Percentiles rank a stretch among this genome's conserved stretches.
Evolutionary conservation across 768 basidiomycete genomes (phyloP).

Genomic region (Phanerodontia chrysosporium): DNA sequence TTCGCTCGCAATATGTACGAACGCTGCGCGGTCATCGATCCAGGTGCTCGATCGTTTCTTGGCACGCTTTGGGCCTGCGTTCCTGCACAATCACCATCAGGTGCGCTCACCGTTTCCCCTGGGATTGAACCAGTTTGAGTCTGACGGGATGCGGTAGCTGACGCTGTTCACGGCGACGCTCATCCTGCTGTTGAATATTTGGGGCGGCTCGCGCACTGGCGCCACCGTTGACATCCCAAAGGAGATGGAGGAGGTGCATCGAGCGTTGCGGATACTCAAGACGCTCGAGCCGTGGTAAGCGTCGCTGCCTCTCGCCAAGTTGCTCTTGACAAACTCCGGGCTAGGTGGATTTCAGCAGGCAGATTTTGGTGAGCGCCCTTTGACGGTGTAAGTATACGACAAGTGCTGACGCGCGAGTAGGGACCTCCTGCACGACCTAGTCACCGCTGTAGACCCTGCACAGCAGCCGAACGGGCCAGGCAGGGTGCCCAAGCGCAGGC

Average conservation of each 20-base stretch:
- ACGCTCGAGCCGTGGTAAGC: constrained; percentile 11
- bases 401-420: neutral
- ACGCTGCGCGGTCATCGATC: constrained; percentile 40
- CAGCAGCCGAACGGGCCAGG: neutral
- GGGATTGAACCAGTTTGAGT: no score
- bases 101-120: neutral
- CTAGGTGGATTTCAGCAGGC: constrained; percentile 1
- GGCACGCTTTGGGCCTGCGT: constrained; percentile 14
- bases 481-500: neutral
- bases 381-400: neutral
- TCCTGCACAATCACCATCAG: constrained; percentile 8
- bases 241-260: constrained; percentile 49
- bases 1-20: constrained; percentile 47
- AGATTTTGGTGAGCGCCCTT: neutral
- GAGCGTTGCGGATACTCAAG: constrained; percentile 35
- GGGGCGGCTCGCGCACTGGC: constrained; percentile 45
- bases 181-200: constrained; percentile 52
- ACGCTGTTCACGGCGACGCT: constrained; percentile 44
- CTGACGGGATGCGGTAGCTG: neutral
- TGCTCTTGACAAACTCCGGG: neutral
- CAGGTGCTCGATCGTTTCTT: constrained; percentile 38
- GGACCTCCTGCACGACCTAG: neutral
- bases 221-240: constrained; percentile 34
- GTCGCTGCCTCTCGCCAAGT: no score
- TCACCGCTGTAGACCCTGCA: neutral